These are phyloP conservation scores for Annulohypoxylon bovei DNA, from an alignment of 495 filamentous ascomycete genomes.

Conservation along the genomic window DNA sequence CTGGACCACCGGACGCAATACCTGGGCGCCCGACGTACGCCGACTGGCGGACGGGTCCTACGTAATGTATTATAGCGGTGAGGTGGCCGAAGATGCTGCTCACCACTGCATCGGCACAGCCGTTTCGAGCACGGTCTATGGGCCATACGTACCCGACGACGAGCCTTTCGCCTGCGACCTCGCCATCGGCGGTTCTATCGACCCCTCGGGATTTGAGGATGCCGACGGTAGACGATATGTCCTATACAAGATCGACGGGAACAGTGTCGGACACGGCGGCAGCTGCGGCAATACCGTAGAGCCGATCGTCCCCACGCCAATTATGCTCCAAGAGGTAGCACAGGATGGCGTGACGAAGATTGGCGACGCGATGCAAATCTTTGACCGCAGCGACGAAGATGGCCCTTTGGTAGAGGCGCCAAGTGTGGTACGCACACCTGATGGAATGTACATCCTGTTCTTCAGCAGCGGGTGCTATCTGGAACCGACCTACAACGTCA, in stretches of 20 bases:
- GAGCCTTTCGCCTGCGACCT: slow-evolving; percentile 62
- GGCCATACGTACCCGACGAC: slow-evolving; percentile 61
- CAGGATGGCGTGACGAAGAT: slow-evolving; percentile 61
- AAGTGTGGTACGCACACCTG: slow-evolving; percentile 52
- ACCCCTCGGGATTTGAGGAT: slow-evolving; percentile 64
- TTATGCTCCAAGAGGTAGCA: slow-evolving; percentile 67
- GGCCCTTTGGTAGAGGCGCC: slow-evolving; percentile 72
- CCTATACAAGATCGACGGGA: slow-evolving; percentile 72
- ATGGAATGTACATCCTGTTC: slow-evolving; percentile 66
- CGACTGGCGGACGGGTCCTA: slow-evolving; percentile 52
- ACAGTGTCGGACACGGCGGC: slow-evolving; percentile 65
- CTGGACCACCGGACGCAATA: slow-evolving; percentile 47
- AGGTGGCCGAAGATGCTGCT: slow-evolving; percentile 45
- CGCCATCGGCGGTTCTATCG: slow-evolving; percentile 66
- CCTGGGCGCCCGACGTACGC: slow-evolving; percentile 63
- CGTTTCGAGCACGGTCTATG: slow-evolving; percentile 50
- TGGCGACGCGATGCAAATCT: slow-evolving; percentile 62
- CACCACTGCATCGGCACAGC: slow-evolving; percentile 69
- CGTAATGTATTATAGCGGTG: slow-evolving; percentile 70
- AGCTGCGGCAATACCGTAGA: slow-evolving; percentile 64
- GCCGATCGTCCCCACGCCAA: slow-evolving; percentile 63
- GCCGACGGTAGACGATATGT: slow-evolving; percentile 64
- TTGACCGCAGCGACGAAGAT: slow-evolving; percentile 65
- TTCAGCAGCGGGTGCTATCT: slow-evolving; percentile 68
- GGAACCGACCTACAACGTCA: slow-evolving; percentile 60